These are phyloP conservation scores for Rhynchosporium agropyri DNA, from an alignment of 2,329 filamentous ascomycete genomes.

Conservation along the genomic window DNA sequence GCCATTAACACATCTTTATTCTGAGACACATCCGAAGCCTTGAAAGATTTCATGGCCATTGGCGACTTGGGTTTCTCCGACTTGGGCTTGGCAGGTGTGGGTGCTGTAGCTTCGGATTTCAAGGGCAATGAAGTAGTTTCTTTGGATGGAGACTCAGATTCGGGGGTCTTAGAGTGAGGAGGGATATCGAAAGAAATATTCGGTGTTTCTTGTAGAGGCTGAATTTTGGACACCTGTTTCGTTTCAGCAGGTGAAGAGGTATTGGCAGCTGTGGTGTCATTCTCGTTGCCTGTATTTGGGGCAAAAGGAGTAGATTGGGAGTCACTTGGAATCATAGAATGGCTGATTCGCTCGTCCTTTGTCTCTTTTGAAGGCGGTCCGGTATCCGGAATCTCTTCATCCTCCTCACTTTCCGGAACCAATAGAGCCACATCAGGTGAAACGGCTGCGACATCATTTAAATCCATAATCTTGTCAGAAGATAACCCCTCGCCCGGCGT, in stretches of 20 bases:
- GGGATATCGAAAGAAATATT: constrained; percentile 18
- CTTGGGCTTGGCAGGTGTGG: not conserved
- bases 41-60: not conserved
- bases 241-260: not conserved
- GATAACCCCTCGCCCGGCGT: not conserved
- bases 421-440: constrained; percentile 14
- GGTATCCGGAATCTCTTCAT: constrained; percentile 9
- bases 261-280: no score
- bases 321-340: not conserved
- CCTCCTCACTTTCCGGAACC: constrained; percentile 28
- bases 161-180: not conserved
- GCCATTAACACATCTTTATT: constrained; percentile 35
- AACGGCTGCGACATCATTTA: not conserved
- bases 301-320: not conserved
- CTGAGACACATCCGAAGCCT: constrained; percentile 18
- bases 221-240: not conserved
- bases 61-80: constrained; percentile 2
- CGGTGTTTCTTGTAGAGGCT: not conserved
- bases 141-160: not conserved
- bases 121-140: constrained; percentile 9
- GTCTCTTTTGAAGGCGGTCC: not conserved
- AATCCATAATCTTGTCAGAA: no score
- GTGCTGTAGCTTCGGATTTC: constrained; percentile 6
- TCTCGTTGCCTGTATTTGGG: not conserved
- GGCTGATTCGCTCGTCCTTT: not conserved